Evolutionary conservation across 768 basidiomycete genomes (phyloP).

Genomic region (Favolaschia claudopus): DNA sequence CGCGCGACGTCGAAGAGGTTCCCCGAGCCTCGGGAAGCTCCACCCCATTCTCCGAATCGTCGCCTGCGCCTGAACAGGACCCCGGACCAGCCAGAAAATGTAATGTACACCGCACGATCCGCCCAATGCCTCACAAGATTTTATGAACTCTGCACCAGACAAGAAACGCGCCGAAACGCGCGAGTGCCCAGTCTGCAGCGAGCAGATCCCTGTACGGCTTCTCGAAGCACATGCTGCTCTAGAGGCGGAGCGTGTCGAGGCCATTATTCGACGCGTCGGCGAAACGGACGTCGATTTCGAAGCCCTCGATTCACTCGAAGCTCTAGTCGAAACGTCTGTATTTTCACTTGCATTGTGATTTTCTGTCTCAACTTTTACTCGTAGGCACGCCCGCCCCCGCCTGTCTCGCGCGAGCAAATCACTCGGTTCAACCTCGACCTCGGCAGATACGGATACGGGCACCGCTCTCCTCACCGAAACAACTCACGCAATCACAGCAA

Average conservation of each 20-base stretch:
- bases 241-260: constrained; percentile 73
- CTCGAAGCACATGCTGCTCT: constrained; percentile 68
- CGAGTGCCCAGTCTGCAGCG: constrained; percentile 77
- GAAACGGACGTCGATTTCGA: constrained; percentile 64
- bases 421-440: constrained; percentile 30
- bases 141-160: constrained; percentile 6
- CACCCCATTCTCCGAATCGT: constrained; percentile 39
- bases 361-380: constrained; percentile 1
- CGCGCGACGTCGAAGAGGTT: constrained; percentile 38
- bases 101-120: constrained; percentile 29
- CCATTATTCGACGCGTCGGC: constrained; percentile 69
- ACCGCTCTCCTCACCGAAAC: constrained; percentile 46
- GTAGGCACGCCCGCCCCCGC: constrained; percentile 47
- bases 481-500: constrained; percentile 62
- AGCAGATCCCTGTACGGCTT: constrained; percentile 76
- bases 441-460: neutral
- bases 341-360: neutral
- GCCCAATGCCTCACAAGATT: neutral
- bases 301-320: constrained; percentile 44
- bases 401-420: constrained; percentile 52
- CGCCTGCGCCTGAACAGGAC: constrained; percentile 39
- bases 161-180: constrained; percentile 75
- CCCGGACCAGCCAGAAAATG: constrained; percentile 56
- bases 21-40: constrained; percentile 24
- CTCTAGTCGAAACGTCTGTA: constrained; percentile 54